Percentiles rank a stretch among this genome's conserved stretches.
Conservation (phyloP, 805 yeast genomes). For the Komagataella pseudopastoris region DNA sequence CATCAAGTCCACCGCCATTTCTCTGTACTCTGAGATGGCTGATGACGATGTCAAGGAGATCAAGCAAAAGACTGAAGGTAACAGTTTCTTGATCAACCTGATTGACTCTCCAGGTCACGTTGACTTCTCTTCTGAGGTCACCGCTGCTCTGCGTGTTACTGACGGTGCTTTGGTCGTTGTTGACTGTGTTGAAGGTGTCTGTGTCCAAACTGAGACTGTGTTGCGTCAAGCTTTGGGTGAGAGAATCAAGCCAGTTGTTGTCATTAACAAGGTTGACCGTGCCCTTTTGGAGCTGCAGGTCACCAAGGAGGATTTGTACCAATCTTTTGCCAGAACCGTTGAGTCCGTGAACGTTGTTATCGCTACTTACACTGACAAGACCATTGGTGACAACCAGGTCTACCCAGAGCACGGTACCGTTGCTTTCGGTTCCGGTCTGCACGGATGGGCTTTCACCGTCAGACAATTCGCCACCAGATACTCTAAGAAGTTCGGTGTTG, state of each 20-base stretch:
- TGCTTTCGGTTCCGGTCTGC: conserved; percentile 99
- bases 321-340: conserved; percentile 95
- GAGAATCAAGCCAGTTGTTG: conserved; percentile 98
- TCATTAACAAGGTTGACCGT: conserved; percentile 99
- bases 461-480: conserved; percentile 97
- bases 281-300: conserved; percentile 98
- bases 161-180: conserved; percentile 99
- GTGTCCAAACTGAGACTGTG: conserved; percentile 99
- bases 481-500: conserved; percentile 99
- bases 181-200: conserved; percentile 99
- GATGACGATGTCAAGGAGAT: conserved; percentile 83
- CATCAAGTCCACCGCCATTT: conserved; percentile 97
- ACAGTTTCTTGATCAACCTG: conserved; percentile 92
- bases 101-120: conserved; percentile 99
- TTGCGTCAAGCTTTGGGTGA: conserved; percentile 98
- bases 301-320: conserved; percentile 97
- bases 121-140: conserved; percentile 99
- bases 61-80: conserved; percentile 86
- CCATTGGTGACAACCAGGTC: conserved; percentile 92
- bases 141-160: conserved; percentile 99
- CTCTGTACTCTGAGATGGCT: conserved; percentile 78
- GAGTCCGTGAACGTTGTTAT: conserved; percentile 98
- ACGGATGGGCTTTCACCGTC: conserved; percentile 99
- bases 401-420: conserved; percentile 99
- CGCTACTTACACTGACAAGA: conserved; percentile 84